A percentile compares a stretch with the other conserved stretches of the same genome.
phyloP scores from a whole-genome alignment of 208 protist genomes.

The Leishmania amazonensis region DNA sequence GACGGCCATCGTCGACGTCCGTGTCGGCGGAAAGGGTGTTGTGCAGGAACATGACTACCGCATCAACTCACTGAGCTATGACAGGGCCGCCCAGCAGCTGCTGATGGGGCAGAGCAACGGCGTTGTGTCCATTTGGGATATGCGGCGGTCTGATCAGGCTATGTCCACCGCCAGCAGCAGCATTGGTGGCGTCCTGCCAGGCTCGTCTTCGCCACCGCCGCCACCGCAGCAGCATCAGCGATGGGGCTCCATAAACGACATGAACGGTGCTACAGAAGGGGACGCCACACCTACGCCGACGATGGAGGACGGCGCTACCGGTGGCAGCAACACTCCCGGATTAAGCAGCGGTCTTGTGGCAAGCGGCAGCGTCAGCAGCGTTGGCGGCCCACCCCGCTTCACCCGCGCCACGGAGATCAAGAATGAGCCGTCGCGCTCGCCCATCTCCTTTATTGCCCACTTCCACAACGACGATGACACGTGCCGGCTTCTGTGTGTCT shows the following conservation, averaged over 20 bases:
- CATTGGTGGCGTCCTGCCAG: background rate
- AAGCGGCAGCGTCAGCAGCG: background rate
- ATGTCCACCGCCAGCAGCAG: constrained; percentile 35
- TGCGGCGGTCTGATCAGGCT: constrained; percentile 59
- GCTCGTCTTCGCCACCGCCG: background rate
- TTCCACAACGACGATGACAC: constrained; percentile 74
- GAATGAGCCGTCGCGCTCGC: constrained; percentile 77
- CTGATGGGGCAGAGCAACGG: constrained; percentile 86
- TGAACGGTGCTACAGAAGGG: background rate
- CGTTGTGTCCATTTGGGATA: constrained; percentile 80
- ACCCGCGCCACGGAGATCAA: constrained; percentile 38
- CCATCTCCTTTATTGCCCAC: constrained; percentile 66
- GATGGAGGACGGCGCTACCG: background rate
- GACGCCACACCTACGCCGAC: background rate
- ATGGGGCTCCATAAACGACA: constrained; percentile 1
- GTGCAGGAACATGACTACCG: constrained; percentile 67
- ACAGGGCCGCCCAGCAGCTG: constrained; percentile 57
- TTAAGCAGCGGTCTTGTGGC: background rate
- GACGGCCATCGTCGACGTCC: constrained; percentile 75
- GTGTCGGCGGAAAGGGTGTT: constrained; percentile 44
- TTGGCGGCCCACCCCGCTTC: constrained; percentile 23
- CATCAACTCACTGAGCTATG: constrained; percentile 79
- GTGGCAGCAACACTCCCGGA: background rate
- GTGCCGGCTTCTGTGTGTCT: constrained; percentile 68
- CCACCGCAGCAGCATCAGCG: constrained; percentile 17